Percentiles rank a stretch among this genome's conserved stretches.
These are phyloP conservation scores for Corynascus novoguineensis DNA, from an alignment of 495 filamentous ascomycete species.

Conservation along the genomic window DNA sequence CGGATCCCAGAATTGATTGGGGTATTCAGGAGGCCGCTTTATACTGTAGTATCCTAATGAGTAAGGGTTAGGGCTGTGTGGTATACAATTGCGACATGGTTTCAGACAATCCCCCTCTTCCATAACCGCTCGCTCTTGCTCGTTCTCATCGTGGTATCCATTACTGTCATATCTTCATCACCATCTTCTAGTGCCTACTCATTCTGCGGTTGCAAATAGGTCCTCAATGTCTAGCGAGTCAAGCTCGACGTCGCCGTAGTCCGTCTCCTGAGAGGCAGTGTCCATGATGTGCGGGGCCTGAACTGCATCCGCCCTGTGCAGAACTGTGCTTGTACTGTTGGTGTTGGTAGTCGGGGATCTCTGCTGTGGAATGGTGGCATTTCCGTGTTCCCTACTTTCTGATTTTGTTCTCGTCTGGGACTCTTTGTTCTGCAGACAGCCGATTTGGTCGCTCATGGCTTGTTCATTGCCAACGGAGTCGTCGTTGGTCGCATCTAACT, in stretches of 20 bases:
- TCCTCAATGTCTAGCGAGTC: slow-evolving; percentile 22
- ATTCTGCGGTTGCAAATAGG: not conserved
- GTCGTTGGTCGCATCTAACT: slow-evolving; percentile 6
- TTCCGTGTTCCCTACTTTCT: not conserved
- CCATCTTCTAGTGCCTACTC: not conserved
- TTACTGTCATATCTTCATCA: not conserved
- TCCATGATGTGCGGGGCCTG: not conserved
- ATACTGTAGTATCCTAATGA: not conserved
- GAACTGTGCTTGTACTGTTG: slow-evolving; percentile 1
- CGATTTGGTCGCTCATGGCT: not conserved
- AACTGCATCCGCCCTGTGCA: not conserved
- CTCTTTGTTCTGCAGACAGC: not conserved
- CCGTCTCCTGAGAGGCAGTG: slow-evolving; percentile 36
- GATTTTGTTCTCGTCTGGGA: not conserved
- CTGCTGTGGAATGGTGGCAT: not conserved
- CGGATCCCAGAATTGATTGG: not conserved
- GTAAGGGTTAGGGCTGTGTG: not conserved
- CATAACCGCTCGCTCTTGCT: not conserved
- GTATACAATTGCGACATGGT: not conserved
- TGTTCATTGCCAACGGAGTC: slow-evolving; percentile 2
- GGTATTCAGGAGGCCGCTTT: not conserved
- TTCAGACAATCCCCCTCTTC: too few relatives aligned
- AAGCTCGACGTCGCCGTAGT: slow-evolving; percentile 38
- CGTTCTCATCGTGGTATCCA: not conserved
- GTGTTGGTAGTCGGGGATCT: not conserved